These are phyloP conservation scores for Sistotremastrum suecicum DNA, from an alignment of 768 basidiomycete genomes.

Conservation along the genomic window DNA sequence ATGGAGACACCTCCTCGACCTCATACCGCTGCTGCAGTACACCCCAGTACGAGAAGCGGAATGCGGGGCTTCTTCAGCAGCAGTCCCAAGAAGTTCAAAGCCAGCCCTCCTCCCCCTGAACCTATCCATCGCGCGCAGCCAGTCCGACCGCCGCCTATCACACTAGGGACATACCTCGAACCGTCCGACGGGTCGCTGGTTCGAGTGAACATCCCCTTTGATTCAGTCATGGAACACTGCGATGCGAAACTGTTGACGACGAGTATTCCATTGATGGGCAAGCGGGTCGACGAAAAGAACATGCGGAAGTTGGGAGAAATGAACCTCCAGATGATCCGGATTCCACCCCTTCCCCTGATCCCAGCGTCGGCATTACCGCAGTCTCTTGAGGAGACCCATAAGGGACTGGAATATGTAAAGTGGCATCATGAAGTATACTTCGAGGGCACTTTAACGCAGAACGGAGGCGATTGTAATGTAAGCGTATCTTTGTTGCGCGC, in stretches of 20 bases:
- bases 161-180: constrained; percentile 70
- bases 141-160: constrained; percentile 24
- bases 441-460: constrained; percentile 85
- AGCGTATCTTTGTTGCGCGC: constrained; percentile 15
- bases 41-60: constrained; percentile 42
- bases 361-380: constrained; percentile 68
- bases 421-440: constrained; percentile 95
- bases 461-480: constrained; percentile 85
- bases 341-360: constrained; percentile 81
- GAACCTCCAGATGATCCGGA: constrained; percentile 76
- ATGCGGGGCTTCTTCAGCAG: constrained; percentile 67
- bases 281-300: constrained; percentile 34
- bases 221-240: constrained; percentile 70
- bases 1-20: constrained; percentile 15
- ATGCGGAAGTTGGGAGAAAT: constrained; percentile 65
- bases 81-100: constrained; percentile 50
- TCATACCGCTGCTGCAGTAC: constrained; percentile 26
- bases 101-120: constrained; percentile 18
- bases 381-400: constrained; percentile 83
- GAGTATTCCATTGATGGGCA: constrained; percentile 67
- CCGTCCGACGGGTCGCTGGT: constrained; percentile 72
- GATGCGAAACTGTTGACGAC: constrained; percentile 79
- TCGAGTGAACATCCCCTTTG: constrained; percentile 78
- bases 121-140: constrained; percentile 28
- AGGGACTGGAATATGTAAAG: constrained; percentile 75